Evolutionary conservation across 2,329 filamentous ascomycete genomes (phyloP).

Genomic region (Ambrosiella cleistominuta): DNA sequence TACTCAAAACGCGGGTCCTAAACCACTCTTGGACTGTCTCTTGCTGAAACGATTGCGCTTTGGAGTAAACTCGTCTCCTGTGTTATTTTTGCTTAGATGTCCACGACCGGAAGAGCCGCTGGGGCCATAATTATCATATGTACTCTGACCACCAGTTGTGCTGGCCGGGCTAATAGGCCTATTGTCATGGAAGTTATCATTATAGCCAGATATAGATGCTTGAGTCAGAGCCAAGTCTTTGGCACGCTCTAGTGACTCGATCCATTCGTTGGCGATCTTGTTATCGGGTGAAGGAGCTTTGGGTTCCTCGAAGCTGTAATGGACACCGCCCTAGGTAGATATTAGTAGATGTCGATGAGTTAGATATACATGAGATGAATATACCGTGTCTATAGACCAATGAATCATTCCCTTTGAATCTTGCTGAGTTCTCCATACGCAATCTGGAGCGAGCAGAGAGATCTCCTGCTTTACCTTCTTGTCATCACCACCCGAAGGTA

Average conservation of each 20-base stretch:
- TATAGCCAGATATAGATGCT: constrained; percentile 41
- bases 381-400: constrained; percentile 87
- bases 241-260: constrained; percentile 72
- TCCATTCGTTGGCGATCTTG: constrained; percentile 62
- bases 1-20: constrained; percentile 39
- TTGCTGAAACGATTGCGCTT: constrained; percentile 67
- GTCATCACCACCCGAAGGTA: constrained; percentile 80
- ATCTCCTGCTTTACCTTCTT: constrained; percentile 91
- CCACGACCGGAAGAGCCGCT: constrained; percentile 27
- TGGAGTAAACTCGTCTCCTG: constrained; percentile 32
- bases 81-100: constrained; percentile 42
- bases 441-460: constrained; percentile 59
- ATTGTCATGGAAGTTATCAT: constrained; percentile 49
- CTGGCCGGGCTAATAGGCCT: constrained; percentile 59
- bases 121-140: constrained; percentile 32
- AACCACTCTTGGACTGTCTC: constrained; percentile 83
- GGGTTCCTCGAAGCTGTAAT: constrained; percentile 86
- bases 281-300: constrained; percentile 48
- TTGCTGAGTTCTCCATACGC: constrained; percentile 59
- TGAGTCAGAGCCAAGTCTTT: constrained; percentile 69
- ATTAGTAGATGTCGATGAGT: constrained; percentile 1
- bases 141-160: constrained; percentile 45
- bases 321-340: constrained; percentile 56
- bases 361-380: constrained; percentile 22
- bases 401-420: constrained; percentile 77